Base-by-base conservation (phyloP, 768 basidiomycete genomes). In the Termitomyces sp. region DNA sequence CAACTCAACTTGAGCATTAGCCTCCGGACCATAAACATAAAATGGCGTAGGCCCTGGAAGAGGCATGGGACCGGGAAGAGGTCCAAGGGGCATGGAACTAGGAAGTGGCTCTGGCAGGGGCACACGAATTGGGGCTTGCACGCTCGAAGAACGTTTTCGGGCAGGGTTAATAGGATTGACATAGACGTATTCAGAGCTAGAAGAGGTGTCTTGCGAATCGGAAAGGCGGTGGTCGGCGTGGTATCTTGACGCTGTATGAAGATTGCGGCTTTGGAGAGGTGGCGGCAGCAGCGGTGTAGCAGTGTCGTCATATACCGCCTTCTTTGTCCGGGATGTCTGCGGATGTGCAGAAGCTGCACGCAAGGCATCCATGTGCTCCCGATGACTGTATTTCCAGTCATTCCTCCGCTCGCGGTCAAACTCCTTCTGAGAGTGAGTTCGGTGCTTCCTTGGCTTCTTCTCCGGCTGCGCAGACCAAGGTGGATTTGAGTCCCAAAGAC, bases 241-340 rank as follows among this genome's bases (percentile, higher is more conserved):
- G 22, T 52, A 61, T 8, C 33, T 35, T 5, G 43, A 20, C 9
- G 22, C 43, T 2, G 56, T 43, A 36, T 57, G 43, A n/a, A 44
- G 38, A 9, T 30, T 51, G 33, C 48, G 40, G 11, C n/a, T 41
- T 24, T 51, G 35, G n/a, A 43, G 48, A 13, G 57, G 44, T 2
- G 45, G 57, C 7, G 44, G 45, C 30, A 8, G 38, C 16, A 5
- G n/a, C 30, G 30, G 6, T 7, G 30, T 7, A 7, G 46, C 9
- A 26, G 20, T 41, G 36, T n/a, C 24, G 32, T 63, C 60, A 40
- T 61, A 58, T 16, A 60, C 61, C 16, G 54, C 53, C 33, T 60
- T 38, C 5, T 57, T 60, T 10, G 54, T 26, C 7, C 57, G 53
- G 7, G 56, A 40, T 1, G 20, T 16, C 52, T 62, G 51, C 4